Percentiles rank a stretch among this genome's conserved stretches.
Evolutionary conservation across 2,329 filamentous ascomycete genomes (phyloP).

Genomic region (Thielaviopsis populi): DNA sequence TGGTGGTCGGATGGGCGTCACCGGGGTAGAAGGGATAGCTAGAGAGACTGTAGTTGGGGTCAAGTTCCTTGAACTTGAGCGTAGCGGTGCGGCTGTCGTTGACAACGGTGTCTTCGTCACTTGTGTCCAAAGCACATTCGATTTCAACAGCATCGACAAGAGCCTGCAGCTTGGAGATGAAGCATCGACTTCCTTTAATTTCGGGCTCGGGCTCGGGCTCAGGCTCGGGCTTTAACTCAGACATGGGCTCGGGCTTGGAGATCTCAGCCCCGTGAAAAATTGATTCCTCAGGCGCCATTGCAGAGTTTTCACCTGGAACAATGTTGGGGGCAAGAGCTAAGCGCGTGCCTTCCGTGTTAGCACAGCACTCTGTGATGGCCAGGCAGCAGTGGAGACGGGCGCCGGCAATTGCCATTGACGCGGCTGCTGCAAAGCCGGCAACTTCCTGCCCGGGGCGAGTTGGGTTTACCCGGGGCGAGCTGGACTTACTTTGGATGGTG

Average conservation of each 20-base stretch:
- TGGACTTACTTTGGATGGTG: background rate
- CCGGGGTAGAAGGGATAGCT: conserved; percentile 1
- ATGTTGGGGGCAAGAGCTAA: background rate
- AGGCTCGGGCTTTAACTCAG: background rate
- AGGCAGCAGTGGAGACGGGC: background rate
- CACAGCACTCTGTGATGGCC: background rate
- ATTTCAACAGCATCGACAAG: conserved; percentile 2
- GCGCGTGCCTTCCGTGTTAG: background rate
- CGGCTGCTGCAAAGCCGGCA: background rate
- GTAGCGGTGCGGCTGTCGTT: background rate
- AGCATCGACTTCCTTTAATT: background rate
- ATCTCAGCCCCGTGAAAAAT: background rate
- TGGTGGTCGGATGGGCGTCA: background rate
- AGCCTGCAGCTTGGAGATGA: background rate
- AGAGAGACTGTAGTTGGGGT: background rate
- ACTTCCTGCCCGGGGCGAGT: background rate
- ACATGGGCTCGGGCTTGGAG: too few relatives aligned
- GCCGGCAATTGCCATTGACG: background rate
- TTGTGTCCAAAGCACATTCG: background rate
- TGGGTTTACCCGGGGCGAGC: background rate
- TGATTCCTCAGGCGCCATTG: background rate
- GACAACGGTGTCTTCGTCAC: background rate
- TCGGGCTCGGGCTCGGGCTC: background rate
- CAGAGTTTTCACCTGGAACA: background rate
- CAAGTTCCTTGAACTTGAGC: background rate